A percentile compares a stretch with the other conserved stretches of the same genome.
phyloP scores from a whole-genome alignment of 2,329 filamentous ascomycete species.

The Ceratocystis ficicola region DNA sequence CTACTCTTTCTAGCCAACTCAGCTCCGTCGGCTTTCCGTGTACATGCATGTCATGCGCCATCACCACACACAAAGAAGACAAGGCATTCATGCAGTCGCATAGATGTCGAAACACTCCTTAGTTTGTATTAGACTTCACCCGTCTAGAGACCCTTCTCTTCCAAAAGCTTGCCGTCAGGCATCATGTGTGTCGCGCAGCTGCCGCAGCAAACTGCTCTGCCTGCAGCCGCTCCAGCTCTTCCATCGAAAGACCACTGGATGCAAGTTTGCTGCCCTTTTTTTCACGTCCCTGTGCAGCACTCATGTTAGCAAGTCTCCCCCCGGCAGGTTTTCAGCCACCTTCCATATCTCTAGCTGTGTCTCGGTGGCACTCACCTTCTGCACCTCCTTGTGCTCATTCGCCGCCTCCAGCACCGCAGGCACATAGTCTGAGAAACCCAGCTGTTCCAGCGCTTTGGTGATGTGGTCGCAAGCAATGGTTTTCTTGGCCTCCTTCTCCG shows the following conservation, averaged over 20 bases:
- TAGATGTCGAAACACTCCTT: not conserved
- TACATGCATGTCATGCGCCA: not conserved
- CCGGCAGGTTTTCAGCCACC: too few relatives aligned
- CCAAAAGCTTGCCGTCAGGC: not conserved
- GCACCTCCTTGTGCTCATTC: conserved; percentile 79
- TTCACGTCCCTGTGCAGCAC: conserved; percentile 66
- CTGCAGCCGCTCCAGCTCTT: conserved; percentile 78
- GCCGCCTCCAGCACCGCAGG: conserved; percentile 76
- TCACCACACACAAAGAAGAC: not conserved
- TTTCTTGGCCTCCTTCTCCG: conserved; percentile 97
- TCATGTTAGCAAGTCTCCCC: conserved; percentile 30
- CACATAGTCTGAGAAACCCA: conserved; percentile 89
- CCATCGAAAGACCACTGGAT: conserved; percentile 80
- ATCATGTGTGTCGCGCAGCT: conserved; percentile 23
- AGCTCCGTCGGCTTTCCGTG: not conserved
- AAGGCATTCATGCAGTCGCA: not conserved
- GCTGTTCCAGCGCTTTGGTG: conserved; percentile 80
- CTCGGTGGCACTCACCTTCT: conserved; percentile 54
- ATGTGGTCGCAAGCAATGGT: conserved; percentile 98
- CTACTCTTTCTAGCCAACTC: too few relatives aligned
- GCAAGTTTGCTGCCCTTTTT: conserved; percentile 97
- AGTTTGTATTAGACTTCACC: too few relatives aligned
- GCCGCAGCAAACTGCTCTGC: conserved; percentile 83
- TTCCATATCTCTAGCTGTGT: not conserved
- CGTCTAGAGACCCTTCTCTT: not conserved